Conservation (phyloP, 1,284 basidiomycete species). For the Stygiomarasmius scandens region DNA sequence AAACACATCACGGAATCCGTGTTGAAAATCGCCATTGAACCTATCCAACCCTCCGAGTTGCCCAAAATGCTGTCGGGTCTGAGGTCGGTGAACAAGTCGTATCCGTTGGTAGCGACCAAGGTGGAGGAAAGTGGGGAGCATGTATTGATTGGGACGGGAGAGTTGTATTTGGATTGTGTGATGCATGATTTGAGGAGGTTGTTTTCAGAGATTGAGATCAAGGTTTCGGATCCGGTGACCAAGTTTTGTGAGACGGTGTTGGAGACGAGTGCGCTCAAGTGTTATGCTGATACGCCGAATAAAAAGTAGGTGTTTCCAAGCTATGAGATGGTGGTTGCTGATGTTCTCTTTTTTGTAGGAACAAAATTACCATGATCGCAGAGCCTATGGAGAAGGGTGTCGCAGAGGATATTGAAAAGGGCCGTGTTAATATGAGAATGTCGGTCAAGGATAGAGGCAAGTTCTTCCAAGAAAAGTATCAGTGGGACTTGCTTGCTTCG, state of each 20-base stretch:
- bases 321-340: slow-evolving; percentile 3
- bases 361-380: slow-evolving; percentile 97
- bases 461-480: slow-evolving; percentile 95
- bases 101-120: slow-evolving; percentile 92
- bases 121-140: slow-evolving; percentile 99
- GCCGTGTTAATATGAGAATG: slow-evolving; percentile 92
- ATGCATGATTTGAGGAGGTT: slow-evolving; percentile 93
- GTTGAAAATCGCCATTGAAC: slow-evolving; percentile 98
- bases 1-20: slow-evolving; percentile 97
- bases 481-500: slow-evolving; percentile 97
- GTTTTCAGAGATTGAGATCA: slow-evolving; percentile 99
- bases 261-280: slow-evolving; percentile 97
- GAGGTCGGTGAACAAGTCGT: slow-evolving; percentile 96
- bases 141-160: slow-evolving; percentile 95
- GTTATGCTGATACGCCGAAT: slow-evolving; percentile 98
- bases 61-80: slow-evolving; percentile 98
- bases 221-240: slow-evolving; percentile 98
- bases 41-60: slow-evolving; percentile 94
- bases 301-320: slow-evolving; percentile 74
- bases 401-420: slow-evolving; percentile 92
- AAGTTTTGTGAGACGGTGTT: slow-evolving; percentile 99
- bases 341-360: slow-evolving; percentile 52
- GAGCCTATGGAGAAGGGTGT: slow-evolving; percentile 93
- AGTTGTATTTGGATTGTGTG: slow-evolving; percentile 95
- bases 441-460: slow-evolving; percentile 90